These are phyloP conservation scores for Angomonas deanei DNA, from an alignment of 208 protist genomes.

Conservation along the genomic window DNA sequence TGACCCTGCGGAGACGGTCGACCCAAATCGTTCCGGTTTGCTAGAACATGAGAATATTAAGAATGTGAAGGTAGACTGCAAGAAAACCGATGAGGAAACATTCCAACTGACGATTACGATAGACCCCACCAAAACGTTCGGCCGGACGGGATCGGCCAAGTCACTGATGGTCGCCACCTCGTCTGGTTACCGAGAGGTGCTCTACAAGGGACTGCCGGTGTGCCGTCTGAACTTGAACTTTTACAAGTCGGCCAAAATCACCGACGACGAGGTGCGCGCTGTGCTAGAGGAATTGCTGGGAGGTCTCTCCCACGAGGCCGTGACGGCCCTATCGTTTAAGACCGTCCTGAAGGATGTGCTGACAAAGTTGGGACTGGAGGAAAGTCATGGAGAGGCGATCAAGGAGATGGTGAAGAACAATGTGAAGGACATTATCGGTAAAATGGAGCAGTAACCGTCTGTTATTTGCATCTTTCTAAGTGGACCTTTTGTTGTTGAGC, in stretches of 20 bases:
- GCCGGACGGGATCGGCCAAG: slow-evolving; percentile 46
- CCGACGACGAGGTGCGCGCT: slow-evolving; percentile 15
- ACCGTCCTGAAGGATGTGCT: slow-evolving; percentile 31
- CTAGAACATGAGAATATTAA: not conserved
- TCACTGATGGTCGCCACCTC: slow-evolving; percentile 49
- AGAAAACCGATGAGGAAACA: not conserved
- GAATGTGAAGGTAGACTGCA: not conserved
- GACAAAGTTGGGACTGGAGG: slow-evolving; percentile 19
- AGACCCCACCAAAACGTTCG: slow-evolving; percentile 45
- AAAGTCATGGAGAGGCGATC: slow-evolving; percentile 25
- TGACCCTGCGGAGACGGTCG: not conserved
- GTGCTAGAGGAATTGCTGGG: not conserved
- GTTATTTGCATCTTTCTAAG: slow-evolving; percentile 1
- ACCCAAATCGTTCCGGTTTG: not conserved
- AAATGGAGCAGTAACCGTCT: not conserved
- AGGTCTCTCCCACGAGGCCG: not conserved
- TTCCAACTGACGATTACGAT: slow-evolving; percentile 33
- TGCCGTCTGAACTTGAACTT: slow-evolving; percentile 51
- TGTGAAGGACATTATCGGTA: slow-evolving; percentile 10
- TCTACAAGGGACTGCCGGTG: slow-evolving; percentile 20
- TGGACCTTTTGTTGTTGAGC: not conserved
- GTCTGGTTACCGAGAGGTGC: slow-evolving; percentile 38
- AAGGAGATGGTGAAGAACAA: slow-evolving; percentile 27
- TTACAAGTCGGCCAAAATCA: slow-evolving; percentile 34
- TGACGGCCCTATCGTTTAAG: slow-evolving; percentile 21